Evolutionary conservation across 2,329 filamentous ascomycete genomes (phyloP), one percentile per base, ranked within the genome.

Genomic region (Fusarium sp.): DNA sequence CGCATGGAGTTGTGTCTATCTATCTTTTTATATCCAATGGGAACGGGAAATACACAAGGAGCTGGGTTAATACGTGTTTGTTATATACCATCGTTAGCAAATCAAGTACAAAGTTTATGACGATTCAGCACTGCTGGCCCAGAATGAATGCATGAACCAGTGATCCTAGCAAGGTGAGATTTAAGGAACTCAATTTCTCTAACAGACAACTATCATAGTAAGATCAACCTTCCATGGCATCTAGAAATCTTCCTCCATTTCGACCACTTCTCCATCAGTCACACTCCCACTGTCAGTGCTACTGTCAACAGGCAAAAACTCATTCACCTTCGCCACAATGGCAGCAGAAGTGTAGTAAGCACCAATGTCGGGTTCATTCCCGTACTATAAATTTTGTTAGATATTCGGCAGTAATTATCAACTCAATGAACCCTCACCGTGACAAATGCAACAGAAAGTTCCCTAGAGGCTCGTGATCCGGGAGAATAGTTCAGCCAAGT

Each of bases 401-500:
- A 15, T 2, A 11, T 7, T n/a, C 10, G 3, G 7, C 7, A 11
- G 19, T 34, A 3, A 7, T 15, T 5, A 34, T 15, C 11, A 26
- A 4, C 39, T 31, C 21, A 34, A n/a, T 24, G 1, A 1, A 59
- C 64, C 19, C 19, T 60, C 4, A 67, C 65, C 3, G 45, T 7
- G 1, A 19, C 3, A 7, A 54, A 52, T 8, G 45, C 36, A 38
- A 67, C 44, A 19, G 65, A 43, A 7, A 71, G 24, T 9, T 72
- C 69, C 2, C 24, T 59, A 0, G 44, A 38, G 3, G 36, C 43
- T 4, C 21, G 2, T 7, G 2, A 7, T 0, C 24, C 17, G 3
- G 69, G 69, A 1, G 14, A 28, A 2, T 55, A 13, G 5, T 70
- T 71, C 19, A 67, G 40, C 69, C 69, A 72, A 1, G 42, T 57